Evolutionary conservation across 768 basidiomycete genomes (phyloP), one percentile per base, ranked within the genome.

Genomic region (Boletus huronensis): DNA sequence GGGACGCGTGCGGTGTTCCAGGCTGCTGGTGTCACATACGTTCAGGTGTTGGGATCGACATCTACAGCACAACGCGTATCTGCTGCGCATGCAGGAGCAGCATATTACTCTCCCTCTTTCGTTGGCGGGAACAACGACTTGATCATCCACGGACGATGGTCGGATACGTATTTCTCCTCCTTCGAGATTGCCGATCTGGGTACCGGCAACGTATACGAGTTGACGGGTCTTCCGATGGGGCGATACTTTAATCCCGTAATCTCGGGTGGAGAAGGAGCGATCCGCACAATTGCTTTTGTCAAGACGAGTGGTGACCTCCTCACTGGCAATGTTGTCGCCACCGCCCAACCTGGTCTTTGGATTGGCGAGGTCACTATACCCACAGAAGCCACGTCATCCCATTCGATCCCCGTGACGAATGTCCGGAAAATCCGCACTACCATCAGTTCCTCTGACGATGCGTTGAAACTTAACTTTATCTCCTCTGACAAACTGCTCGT

Each of bases 41-140:
- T 59, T 46, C 68, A 70, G 42, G 44, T 11, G 16, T n/a, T 66
- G 48, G 61, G 52, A 31, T 62, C 71, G 6, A 58, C 66, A 3
- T 65, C 72, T 5, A 57, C 48, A 7, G 72, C 74, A 34, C 74
- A 81, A 8, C 62, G 60, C 3, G 67, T 77, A 11, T 85, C 86
- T 8, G 75, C 78, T n/a, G 66, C 79, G 5, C 65, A 83, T 48
- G 53, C 75, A 11, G 66, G 69, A 6, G 74, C 72, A 31, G 72
- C 83, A 2, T 88, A 90, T 61, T 86, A 85, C 57, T 85, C 87
- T 0, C 87, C 87, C 2, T 76, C 81, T 5, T 88, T 88, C 63
- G 59, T 70, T 42, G 63, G 67, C 16, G 67, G 57, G n/a, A 69
- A 73, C 21, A 70, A 21, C 6, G 50, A 82, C 52, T 66, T 87